phyloP scores from a whole-genome alignment of 495 filamentous ascomycete genomes.

The Xanthoparmelia taractica region DNA sequence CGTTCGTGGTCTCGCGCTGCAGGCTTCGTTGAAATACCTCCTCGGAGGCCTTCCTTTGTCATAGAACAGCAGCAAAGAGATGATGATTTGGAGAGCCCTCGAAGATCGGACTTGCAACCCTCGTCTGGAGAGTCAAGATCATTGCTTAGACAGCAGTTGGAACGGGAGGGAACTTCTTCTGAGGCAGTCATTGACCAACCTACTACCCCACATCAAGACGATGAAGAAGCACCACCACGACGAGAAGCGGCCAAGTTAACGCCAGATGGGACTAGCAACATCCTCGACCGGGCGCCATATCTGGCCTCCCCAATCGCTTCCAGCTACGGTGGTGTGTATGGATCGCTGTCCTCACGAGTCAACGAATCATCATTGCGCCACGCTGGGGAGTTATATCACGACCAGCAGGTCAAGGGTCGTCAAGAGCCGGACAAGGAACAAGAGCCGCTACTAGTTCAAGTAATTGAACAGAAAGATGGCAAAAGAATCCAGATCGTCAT shows the following conservation, averaged over 20 bases:
- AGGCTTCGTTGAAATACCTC: constrained; percentile 75
- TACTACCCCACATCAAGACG: constrained; percentile 22
- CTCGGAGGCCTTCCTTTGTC: constrained; percentile 64
- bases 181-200: constrained; percentile 24
- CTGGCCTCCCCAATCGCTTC: constrained; percentile 58
- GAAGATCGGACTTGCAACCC: constrained; percentile 27
- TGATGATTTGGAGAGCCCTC: neutral
- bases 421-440: constrained; percentile 54
- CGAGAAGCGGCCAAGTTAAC: neutral
- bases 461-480: constrained; percentile 79
- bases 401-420: constrained; percentile 52
- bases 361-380: constrained; percentile 62
- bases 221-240: constrained; percentile 20
- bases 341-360: constrained; percentile 60
- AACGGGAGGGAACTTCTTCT: constrained; percentile 21
- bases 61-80: constrained; percentile 43
- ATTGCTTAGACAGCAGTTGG: constrained; percentile 41
- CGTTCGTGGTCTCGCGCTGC: constrained; percentile 91
- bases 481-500: constrained; percentile 72
- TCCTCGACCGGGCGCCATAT: constrained; percentile 56
- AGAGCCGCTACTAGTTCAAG: constrained; percentile 74
- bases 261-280: constrained; percentile 32
- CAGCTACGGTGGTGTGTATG: constrained; percentile 70
- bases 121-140: constrained; percentile 35
- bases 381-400: constrained; percentile 61